phyloP scores from a whole-genome alignment of 2,329 filamentous ascomycete species.

The Neofusicoccum cordaticola region DNA sequence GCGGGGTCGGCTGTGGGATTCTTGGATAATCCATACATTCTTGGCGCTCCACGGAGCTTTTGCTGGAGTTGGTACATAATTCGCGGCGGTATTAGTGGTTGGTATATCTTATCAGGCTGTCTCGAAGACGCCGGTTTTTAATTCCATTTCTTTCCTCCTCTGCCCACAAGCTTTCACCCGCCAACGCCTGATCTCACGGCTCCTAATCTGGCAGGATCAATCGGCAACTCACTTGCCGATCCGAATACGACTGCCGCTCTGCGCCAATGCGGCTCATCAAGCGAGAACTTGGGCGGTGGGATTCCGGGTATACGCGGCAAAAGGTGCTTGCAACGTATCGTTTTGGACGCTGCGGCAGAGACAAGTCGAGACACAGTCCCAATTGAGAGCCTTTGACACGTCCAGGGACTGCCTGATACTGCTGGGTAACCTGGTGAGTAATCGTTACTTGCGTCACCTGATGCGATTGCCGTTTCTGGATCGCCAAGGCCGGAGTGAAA shows the following conservation, averaged over 20 bases:
- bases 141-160: neutral
- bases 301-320: slow-evolving; percentile 4
- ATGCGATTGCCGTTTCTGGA: slow-evolving; percentile 1
- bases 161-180: neutral
- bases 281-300: neutral
- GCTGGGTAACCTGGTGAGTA: neutral
- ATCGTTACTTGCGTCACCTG: neutral
- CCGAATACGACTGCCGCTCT: slow-evolving; percentile 4
- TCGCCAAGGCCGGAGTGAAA: slow-evolving; percentile 1
- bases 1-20: slow-evolving; percentile 5
- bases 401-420: neutral
- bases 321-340: neutral
- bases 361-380: neutral
- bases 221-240: neutral
- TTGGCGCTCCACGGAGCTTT: neutral
- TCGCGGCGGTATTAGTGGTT: neutral
- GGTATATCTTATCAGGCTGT: slow-evolving; percentile 13
- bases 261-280: neutral
- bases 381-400: neutral
- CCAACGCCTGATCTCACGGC: neutral
- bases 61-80: neutral
- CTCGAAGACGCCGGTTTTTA: neutral
- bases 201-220: neutral
- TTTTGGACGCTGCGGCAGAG: neutral
- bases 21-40: neutral